Base-by-base conservation (phyloP, 306 rosid genomes). In the Pachyrhizus erosus region DNA sequence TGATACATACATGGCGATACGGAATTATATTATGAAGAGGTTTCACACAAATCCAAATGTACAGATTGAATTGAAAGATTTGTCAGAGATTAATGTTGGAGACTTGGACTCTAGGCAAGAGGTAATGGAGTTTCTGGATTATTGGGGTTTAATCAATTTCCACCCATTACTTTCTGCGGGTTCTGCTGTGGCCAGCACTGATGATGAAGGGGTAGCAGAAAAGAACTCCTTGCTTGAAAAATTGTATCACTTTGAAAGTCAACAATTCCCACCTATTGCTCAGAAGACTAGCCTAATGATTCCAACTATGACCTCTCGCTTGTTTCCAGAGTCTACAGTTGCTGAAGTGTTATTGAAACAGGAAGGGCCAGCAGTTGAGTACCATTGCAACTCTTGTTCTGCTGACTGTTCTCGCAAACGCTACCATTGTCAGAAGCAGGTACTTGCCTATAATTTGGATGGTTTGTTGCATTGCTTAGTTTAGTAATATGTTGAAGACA, bases 381-480 rank as follows among this genome's bases (percentile, higher is more conserved):
- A 92, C 88, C 97, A 92, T 46, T 92, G 97, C 87, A 92, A 91
- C 89, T 92, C 93, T 42, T 92, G 97, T 83, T 84, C 95, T 17
- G 92, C 89, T 78, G 97, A 92, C 87, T 91, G 97, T 85, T 92
- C 97, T 79, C 91, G 93, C 80, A 89, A 91, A 83, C 90, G 93
- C 37, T 91, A 91, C 88, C 97, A 91, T 87, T 92, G 97, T 86
- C 97, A 89, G 89, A 92, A 92, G 90, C 93, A 89, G 95, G 97
- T 92, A 45, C 68, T 73, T 74, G 55, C 69, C 75, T 74, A 64
- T 52, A 52, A 49, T 33, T 24, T 78, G 7, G 45, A 68, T 73
- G 48, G 27, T 20, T 34, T 14, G 9, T 31, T 80, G 27, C 27
- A 45, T 45, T n/a, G 14, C 24, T 12, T 67, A 46, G 67, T 26